A percentile compares a stretch with the other conserved stretches of the same genome.
phyloP scores from a whole-genome alignment of 2,329 filamentous ascomycete genomes.

The Arthrobotrys sinensis region DNA sequence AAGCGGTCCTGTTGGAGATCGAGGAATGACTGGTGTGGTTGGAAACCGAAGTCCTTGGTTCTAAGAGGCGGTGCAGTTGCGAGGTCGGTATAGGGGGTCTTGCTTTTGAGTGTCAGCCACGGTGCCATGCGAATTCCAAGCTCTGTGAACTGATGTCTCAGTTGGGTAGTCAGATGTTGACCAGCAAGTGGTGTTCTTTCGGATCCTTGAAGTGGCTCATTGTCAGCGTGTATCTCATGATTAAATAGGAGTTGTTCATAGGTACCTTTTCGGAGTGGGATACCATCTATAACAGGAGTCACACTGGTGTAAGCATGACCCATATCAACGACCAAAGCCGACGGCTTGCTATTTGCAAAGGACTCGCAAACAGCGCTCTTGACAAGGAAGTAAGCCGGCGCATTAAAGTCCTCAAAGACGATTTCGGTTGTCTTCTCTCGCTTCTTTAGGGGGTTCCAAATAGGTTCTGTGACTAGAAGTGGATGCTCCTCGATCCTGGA shows the following conservation, averaged over 20 bases:
- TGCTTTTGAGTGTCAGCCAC: conserved; percentile 88
- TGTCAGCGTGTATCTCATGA: conserved; percentile 15
- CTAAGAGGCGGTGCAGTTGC: conserved; percentile 81
- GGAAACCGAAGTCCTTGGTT: conserved; percentile 77
- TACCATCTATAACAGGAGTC: conserved; percentile 92
- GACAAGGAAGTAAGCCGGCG: conserved; percentile 93
- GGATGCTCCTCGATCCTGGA: conserved; percentile 88
- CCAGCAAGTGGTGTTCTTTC: conserved; percentile 88
- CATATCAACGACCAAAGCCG: conserved; percentile 91
- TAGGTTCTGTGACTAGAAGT: conserved; percentile 91
- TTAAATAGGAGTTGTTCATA: background rate
- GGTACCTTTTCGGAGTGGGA: conserved; percentile 84
- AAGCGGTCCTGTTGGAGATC: conserved; percentile 91
- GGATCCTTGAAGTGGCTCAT: conserved; percentile 68
- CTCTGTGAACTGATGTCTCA: conserved; percentile 73
- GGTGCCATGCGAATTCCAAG: conserved; percentile 74
- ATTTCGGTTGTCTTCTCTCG: conserved; percentile 96
- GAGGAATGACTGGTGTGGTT: conserved; percentile 80
- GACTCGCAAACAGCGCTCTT: conserved; percentile 90
- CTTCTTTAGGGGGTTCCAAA: conserved; percentile 89
- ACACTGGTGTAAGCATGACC: conserved; percentile 90
- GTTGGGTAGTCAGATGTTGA: conserved; percentile 89
- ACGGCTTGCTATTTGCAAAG: conserved; percentile 86
- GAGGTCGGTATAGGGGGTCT: conserved; percentile 86
- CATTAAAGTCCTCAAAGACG: conserved; percentile 96